A percentile compares a stretch with the other conserved stretches of the same genome.
Evolutionary conservation across 2,329 filamentous ascomycete genomes (phyloP).

Genomic region (Orbilia javanica): DNA sequence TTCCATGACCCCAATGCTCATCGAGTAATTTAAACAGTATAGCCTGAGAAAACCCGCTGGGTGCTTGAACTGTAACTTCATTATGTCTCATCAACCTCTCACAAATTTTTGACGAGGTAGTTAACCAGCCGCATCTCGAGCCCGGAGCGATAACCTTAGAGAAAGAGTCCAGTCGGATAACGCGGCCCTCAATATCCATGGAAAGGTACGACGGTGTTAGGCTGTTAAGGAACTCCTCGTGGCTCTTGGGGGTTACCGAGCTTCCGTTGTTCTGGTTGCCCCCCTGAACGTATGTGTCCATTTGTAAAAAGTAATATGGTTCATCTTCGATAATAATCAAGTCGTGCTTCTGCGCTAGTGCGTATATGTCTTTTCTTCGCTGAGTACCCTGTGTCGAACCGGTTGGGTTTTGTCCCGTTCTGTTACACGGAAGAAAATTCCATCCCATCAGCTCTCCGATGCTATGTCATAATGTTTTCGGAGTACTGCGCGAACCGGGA

Average conservation of each 20-base stretch:
- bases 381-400: conserved; percentile 81
- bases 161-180: conserved; percentile 91
- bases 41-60: conserved; percentile 85
- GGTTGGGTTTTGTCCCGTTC: conserved; percentile 90
- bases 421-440: conserved; percentile 25
- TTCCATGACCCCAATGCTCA: conserved; percentile 91
- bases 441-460: conserved; percentile 22
- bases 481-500: not conserved
- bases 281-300: conserved; percentile 70
- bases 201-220: conserved; percentile 82
- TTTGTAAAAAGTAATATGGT: conserved; percentile 93
- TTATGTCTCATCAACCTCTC: conserved; percentile 85
- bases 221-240: conserved; percentile 79
- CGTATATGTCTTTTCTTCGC: conserved; percentile 79
- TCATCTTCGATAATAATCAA: conserved; percentile 91
- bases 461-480: not conserved
- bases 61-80: conserved; percentile 86
- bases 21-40: conserved; percentile 90
- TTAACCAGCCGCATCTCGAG: conserved; percentile 87
- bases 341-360: conserved; percentile 84
- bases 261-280: conserved; percentile 27
- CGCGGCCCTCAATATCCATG: conserved; percentile 86
- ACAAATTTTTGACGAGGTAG: conserved; percentile 84
- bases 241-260: conserved; percentile 69
- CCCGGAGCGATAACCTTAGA: conserved; percentile 91